Evolutionary conservation across 2,329 filamentous ascomycete genomes (phyloP).

Genomic region (Alternaria viburni): DNA sequence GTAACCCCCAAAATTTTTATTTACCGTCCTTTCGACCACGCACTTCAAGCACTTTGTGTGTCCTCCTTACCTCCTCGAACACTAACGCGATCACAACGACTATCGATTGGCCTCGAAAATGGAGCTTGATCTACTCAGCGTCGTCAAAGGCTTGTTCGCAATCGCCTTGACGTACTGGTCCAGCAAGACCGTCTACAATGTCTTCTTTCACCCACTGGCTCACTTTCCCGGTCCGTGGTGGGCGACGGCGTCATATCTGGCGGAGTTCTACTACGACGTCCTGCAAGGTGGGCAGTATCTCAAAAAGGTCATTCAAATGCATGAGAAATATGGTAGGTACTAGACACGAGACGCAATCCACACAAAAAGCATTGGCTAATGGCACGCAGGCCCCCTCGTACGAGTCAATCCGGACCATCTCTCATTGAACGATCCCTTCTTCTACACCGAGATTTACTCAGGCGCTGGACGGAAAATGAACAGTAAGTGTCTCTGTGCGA

Average conservation of each 20-base stretch:
- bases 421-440: slow-evolving; percentile 14
- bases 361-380: background rate
- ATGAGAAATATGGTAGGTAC: slow-evolving; percentile 25
- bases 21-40: background rate
- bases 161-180: slow-evolving; percentile 3
- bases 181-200: slow-evolving; percentile 9
- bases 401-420: slow-evolving; percentile 15
- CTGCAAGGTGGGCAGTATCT: slow-evolving; percentile 35
- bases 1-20: background rate
- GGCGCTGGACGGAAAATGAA: slow-evolving; percentile 1
- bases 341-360: background rate
- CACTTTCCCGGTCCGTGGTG: slow-evolving; percentile 16
- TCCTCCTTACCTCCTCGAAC: background rate
- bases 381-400: slow-evolving; percentile 17
- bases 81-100: background rate
- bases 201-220: slow-evolving; percentile 17
- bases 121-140: background rate
- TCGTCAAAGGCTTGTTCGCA: background rate
- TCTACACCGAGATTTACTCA: background rate
- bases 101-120: background rate
- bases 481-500: background rate
- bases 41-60: background rate
- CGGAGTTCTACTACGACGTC: slow-evolving; percentile 19
- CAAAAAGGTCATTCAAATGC: slow-evolving; percentile 42
- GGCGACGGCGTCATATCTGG: slow-evolving; percentile 9